Conservation (phyloP, 2,329 filamentous ascomycete species). For the Colletotrichum musicola region DNA sequence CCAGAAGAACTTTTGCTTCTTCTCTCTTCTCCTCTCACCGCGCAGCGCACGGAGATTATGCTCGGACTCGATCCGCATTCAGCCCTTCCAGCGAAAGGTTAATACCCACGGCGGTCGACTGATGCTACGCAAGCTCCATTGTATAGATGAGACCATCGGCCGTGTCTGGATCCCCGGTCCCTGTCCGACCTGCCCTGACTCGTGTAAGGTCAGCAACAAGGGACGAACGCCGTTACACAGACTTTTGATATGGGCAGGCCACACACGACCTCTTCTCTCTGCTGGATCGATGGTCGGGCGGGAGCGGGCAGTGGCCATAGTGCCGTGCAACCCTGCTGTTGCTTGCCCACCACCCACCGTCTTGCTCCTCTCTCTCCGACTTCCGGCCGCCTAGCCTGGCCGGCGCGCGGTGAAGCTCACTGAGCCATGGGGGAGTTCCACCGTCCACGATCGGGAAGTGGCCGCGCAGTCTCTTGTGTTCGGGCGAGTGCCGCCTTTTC, state of each 20-base stretch:
- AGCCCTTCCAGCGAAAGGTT: conserved; percentile 10
- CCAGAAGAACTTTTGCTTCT: conserved; percentile 6
- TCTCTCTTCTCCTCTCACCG: neutral
- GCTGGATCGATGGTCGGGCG: conserved; percentile 5
- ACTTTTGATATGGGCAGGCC: conserved; percentile 9
- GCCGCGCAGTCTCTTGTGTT: conserved; percentile 12
- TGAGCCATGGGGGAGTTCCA: neutral
- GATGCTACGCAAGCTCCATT: conserved; percentile 19
- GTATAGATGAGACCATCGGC: conserved; percentile 16
- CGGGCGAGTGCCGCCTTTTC: conserved; percentile 17
- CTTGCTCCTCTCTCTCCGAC: conserved; percentile 10
- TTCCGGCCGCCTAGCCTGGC: neutral
- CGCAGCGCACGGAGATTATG: conserved; percentile 14
- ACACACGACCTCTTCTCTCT: neutral
- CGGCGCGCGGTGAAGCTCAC: neutral
- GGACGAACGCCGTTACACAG: too few species aligned
- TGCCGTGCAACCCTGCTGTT: neutral
- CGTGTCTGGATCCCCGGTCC: conserved; percentile 8
- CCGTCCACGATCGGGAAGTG: conserved; percentile 16
- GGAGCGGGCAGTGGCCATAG: neutral
- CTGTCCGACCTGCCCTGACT: conserved; percentile 19
- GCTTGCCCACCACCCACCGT: neutral
- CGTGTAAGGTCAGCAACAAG: conserved; percentile 9
- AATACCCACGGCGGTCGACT: conserved; percentile 15
- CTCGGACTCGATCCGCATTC: conserved; percentile 27